phyloP scores from a whole-genome alignment of 2,329 filamentous ascomycete species.

The Chaetomium globosum region DNA sequence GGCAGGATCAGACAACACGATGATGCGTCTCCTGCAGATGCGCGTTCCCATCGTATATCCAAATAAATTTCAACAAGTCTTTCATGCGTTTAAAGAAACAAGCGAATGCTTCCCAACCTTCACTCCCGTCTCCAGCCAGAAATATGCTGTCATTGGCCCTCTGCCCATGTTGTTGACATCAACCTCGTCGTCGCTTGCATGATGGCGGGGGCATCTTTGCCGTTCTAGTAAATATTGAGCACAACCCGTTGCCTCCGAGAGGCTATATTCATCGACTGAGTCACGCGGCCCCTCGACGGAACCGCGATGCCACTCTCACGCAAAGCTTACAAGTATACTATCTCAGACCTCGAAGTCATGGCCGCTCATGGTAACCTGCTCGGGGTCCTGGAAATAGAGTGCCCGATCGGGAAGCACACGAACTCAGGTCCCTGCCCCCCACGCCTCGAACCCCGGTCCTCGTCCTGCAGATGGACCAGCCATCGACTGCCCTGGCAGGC shows the following conservation, averaged over 20 bases:
- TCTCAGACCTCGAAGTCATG: background rate
- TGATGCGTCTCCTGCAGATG: background rate
- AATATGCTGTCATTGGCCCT: background rate
- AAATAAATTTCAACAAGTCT: background rate
- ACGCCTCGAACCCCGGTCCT: conserved; percentile 10
- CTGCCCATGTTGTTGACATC: background rate
- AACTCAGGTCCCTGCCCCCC: conserved; percentile 4
- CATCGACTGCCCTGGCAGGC: conserved; percentile 14
- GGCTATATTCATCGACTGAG: background rate
- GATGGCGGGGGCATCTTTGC: background rate
- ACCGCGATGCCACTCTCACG: background rate
- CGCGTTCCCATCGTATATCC: conserved; percentile 3
- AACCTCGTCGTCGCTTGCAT: background rate
- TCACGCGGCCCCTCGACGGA: background rate
- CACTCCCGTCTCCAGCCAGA: background rate
- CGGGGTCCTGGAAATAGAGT: background rate
- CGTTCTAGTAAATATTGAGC: background rate
- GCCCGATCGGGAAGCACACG: background rate
- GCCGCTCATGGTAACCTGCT: background rate
- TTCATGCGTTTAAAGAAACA: background rate
- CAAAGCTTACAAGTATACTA: background rate
- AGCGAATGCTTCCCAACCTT: background rate
- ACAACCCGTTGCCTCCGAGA: background rate
- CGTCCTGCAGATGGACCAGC: conserved; percentile 14
- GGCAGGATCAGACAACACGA: background rate